A percentile compares a stretch with the other conserved stretches of the same genome.
Conservation (phyloP, 306 rosid genomes). For the Citrullus amarus region DNA sequence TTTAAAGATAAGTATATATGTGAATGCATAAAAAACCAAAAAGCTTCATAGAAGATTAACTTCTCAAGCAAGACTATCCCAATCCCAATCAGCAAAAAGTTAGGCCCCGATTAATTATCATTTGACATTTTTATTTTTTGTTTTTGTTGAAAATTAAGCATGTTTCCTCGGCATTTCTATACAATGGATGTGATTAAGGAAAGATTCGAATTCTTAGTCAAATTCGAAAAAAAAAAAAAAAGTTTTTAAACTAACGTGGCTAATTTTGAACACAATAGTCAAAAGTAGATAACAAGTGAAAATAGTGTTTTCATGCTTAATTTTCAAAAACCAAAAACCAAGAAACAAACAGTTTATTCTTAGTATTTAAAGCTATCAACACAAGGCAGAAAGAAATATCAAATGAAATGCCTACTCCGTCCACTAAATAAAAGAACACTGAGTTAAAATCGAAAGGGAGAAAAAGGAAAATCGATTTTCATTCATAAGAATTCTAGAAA, state of each 20-base stretch:
- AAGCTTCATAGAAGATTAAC: not conserved
- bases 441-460: not conserved
- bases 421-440: not conserved
- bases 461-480: not conserved
- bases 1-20: not conserved
- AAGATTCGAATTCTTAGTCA: too few species aligned
- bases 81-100: not conserved
- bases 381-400: not conserved
- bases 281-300: not conserved
- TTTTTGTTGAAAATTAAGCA: not conserved
- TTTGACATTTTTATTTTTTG: not conserved
- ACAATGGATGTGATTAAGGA: not conserved
- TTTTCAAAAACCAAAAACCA: not conserved
- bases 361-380: too few species aligned
- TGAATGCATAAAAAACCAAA: not conserved
- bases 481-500: not conserved
- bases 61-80: not conserved
- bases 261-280: not conserved
- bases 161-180: not conserved
- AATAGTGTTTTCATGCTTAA: not conserved
- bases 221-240: too few species aligned
- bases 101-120: not conserved
- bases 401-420: not conserved
- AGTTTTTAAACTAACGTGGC: not conserved
- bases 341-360: not conserved